Evolutionary conservation across 1,284 basidiomycete genomes (phyloP), one percentile per base, ranked within the genome.

Genomic region (Violaceomyces palustris): DNA sequence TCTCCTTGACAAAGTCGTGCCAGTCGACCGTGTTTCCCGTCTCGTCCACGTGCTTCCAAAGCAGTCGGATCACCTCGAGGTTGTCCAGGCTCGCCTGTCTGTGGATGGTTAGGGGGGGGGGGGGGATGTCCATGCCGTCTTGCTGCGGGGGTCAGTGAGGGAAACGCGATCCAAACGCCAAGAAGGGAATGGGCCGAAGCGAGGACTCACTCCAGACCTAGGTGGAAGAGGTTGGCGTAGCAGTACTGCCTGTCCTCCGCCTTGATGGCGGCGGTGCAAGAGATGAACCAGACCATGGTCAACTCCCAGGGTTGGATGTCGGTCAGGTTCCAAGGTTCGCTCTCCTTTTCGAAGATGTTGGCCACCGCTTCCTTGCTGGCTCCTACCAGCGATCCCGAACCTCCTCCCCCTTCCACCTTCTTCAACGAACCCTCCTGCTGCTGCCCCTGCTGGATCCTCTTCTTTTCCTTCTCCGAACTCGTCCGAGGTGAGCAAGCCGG

Each of bases 241-340:
- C 54, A 58, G 25, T 54, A 51, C 29, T 42, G 36, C 3, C 58
- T 27, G 14, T 64, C 50, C 10, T 35, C 15, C 14, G 40, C 22
- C 6, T 50, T 57, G 23, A 64, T 40, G n/a, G 58, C 45, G 5
- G 58, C 50, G 6, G 58, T 61, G 10, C 35, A 42, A 15, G 50
- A 53, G 3, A 64, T 33, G 49, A 61, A 64, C 61, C 61, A 64
- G 1, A 64, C 58, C 17, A 56, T 57, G 40, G 50, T 51, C 61
- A 64, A 61, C 19, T 64, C 61, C 61, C 61, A 64, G 22, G 37
- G 43, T 3, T 59, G 50, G 10, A 58, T 51, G 25, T 54, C 45
- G 11, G 55, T 35, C 56, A n/a, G n/a, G n/a, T n/a, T n/a, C n/a
- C n/a, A n/a, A n/a, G n/a, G n/a, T n/a, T n/a, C n/a, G n/a, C n/a